phyloP scores from a whole-genome alignment of 768 basidiomycete genomes.

The Omphalotus guepiniiformis region DNA sequence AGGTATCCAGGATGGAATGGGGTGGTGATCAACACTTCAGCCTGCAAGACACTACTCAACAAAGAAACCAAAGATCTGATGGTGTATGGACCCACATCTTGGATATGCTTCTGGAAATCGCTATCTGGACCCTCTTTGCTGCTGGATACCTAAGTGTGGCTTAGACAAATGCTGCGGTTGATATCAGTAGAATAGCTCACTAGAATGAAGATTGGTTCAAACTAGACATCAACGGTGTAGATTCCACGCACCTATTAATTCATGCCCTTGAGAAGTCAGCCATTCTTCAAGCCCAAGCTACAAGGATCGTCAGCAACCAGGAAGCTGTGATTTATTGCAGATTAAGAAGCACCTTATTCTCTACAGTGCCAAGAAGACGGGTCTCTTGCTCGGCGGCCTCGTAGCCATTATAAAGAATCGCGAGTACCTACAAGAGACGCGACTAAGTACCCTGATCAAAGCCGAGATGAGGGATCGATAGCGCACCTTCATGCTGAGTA shows the following conservation, averaged over 20 bases:
- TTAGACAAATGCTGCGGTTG: too few relatives aligned
- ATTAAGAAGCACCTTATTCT: conserved; percentile 57
- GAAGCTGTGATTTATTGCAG: background rate
- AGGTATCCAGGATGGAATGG: conserved; percentile 88
- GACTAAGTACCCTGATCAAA: too few relatives aligned
- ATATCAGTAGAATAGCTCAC: too few relatives aligned
- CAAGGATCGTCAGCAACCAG: conserved; percentile 2
- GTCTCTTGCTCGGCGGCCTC: conserved; percentile 64
- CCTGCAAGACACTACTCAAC: conserved; percentile 34
- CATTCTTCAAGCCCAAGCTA: conserved; percentile 72
- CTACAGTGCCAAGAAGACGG: conserved; percentile 73
- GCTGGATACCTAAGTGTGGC: conserved; percentile 59
- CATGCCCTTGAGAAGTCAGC: conserved; percentile 70
- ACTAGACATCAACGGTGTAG: background rate
- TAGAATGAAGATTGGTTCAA: background rate
- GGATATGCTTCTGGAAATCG: conserved; percentile 78
- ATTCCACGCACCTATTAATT: conserved; percentile 58
- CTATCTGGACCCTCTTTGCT: conserved; percentile 81
- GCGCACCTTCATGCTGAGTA: conserved; percentile 40
- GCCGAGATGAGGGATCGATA: conserved; percentile 8
- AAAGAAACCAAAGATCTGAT: background rate
- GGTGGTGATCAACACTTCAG: conserved; percentile 78
- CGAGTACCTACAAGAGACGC: conserved; percentile 57
- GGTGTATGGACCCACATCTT: conserved; percentile 49
- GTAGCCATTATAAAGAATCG: conserved; percentile 69